Conservation (phyloP, 106 monocot genomes). For the Iris macrosiphon region DNA sequence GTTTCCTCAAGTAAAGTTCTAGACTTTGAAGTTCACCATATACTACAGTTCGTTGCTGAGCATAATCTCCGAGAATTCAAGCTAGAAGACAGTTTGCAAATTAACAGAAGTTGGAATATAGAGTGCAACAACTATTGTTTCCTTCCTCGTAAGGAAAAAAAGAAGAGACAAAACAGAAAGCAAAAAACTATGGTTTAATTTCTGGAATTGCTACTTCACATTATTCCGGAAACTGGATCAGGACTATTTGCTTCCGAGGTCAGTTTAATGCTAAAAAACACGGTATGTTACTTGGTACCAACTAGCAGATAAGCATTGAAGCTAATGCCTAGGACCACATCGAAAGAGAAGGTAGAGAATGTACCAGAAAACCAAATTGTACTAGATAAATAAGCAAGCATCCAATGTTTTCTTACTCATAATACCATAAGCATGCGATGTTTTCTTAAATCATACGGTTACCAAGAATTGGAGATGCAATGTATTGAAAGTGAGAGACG, state of each 20-base stretch:
- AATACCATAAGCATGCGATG: not conserved
- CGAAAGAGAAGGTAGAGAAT: not conserved
- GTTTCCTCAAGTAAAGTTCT: no score
- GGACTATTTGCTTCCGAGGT: not conserved
- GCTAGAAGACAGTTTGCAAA: no score
- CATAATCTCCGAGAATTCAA: no score
- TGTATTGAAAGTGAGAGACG: not conserved
- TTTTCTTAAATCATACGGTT: not conserved
- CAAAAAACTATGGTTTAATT: no score
- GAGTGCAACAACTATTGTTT: no score
- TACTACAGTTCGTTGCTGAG: no score
- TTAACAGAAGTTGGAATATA: no score
- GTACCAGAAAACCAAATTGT: not conserved
- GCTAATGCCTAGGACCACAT: not conserved
- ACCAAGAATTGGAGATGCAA: not conserved
- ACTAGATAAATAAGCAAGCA: not conserved
- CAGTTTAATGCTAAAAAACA: not conserved
- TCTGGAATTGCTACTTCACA: no score
- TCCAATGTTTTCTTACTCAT: slow-evolving; percentile 1
- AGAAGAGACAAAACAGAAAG: no score
- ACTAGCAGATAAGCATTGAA: not conserved
- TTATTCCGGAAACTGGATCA: no score
- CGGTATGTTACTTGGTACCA: not conserved
- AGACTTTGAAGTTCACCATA: no score
- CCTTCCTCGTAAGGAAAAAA: no score